A percentile compares a stretch with the other conserved stretches of the same genome.
Evolutionary conservation across 257 asterid species (phyloP).

Genomic region (Salvia hispanica): DNA sequence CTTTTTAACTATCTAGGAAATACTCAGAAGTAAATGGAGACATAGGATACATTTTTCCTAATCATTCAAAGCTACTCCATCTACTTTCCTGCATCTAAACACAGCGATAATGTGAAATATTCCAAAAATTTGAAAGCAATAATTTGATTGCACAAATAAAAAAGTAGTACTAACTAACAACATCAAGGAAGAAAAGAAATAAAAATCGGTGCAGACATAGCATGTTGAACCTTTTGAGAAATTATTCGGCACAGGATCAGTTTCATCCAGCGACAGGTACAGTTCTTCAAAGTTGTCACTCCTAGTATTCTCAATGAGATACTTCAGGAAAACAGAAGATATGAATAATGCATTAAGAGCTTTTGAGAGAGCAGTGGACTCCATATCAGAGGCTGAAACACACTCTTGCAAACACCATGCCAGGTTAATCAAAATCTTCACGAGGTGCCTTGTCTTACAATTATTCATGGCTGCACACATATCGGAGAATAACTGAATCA

Average conservation of each 20-base stretch:
- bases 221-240: conserved; percentile 63
- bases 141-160: neutral
- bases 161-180: neutral
- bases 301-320: conserved; percentile 70
- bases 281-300: conserved; percentile 78
- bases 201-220: conserved; percentile 15
- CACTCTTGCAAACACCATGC: conserved; percentile 91
- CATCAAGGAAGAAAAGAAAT: conserved; percentile 9
- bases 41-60: conserved; percentile 1
- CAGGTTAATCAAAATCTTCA: conserved; percentile 81
- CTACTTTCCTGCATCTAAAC: conserved; percentile 3
- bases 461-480: conserved; percentile 76
- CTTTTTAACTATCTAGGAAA: too few relatives aligned
- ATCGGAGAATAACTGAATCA: conserved; percentile 31
- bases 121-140: conserved; percentile 9
- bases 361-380: conserved; percentile 57
- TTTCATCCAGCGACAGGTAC: conserved; percentile 65
- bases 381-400: conserved; percentile 58
- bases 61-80: conserved; percentile 3
- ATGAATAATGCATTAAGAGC: conserved; percentile 82
- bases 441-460: conserved; percentile 81
- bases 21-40: neutral
- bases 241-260: conserved; percentile 59
- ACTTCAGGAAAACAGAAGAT: conserved; percentile 87
- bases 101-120: neutral